A percentile compares a stretch with the other conserved stretches of the same genome.
These are phyloP conservation scores for Middelhovenomyces tepae DNA, from an alignment of 805 yeast species.

Conservation along the genomic window DNA sequence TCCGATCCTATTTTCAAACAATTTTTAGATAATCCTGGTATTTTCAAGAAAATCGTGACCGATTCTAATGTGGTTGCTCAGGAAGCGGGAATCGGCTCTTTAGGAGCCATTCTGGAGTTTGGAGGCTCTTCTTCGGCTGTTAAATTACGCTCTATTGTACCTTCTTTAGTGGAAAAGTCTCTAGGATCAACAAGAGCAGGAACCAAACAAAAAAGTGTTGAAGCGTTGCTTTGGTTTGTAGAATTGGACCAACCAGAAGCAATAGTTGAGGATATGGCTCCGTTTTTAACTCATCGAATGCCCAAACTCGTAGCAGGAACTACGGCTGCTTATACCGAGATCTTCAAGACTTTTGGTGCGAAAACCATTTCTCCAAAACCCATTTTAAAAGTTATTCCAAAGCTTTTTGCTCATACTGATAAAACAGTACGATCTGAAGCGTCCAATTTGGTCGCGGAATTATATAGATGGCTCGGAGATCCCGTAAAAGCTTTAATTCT, in stretches of 20 bases:
- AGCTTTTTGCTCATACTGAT: conserved; percentile 78
- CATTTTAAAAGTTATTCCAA: conserved; percentile 49
- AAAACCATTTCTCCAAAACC: conserved; percentile 48
- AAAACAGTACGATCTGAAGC: conserved; percentile 77
- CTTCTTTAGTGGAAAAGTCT: conserved; percentile 68
- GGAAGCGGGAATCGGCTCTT: conserved; percentile 61
- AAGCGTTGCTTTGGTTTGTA: conserved; percentile 51
- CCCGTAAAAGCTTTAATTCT: conserved; percentile 50
- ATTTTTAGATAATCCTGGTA: conserved; percentile 44
- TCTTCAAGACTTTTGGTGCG: conserved; percentile 58
- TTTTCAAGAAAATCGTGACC: conserved; percentile 48
- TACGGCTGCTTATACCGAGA: conserved; percentile 44
- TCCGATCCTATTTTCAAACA: conserved; percentile 46
- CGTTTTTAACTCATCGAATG: conserved; percentile 49
- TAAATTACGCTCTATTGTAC: conserved; percentile 15
- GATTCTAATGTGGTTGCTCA: conserved; percentile 91
- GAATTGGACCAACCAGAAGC: conserved; percentile 62
- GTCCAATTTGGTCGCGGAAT: conserved; percentile 52
- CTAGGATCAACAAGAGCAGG: conserved; percentile 64
- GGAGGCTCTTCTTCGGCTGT: conserved; percentile 42
- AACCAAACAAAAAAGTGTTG: conserved; percentile 58
- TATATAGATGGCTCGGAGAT: conserved; percentile 68
- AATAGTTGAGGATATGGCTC: conserved; percentile 57
- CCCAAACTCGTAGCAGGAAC: conserved; percentile 77
- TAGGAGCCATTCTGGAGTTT: conserved; percentile 45